Evolutionary conservation across 768 basidiomycete genomes (phyloP).

Genomic region (Dioszegia crocea): DNA sequence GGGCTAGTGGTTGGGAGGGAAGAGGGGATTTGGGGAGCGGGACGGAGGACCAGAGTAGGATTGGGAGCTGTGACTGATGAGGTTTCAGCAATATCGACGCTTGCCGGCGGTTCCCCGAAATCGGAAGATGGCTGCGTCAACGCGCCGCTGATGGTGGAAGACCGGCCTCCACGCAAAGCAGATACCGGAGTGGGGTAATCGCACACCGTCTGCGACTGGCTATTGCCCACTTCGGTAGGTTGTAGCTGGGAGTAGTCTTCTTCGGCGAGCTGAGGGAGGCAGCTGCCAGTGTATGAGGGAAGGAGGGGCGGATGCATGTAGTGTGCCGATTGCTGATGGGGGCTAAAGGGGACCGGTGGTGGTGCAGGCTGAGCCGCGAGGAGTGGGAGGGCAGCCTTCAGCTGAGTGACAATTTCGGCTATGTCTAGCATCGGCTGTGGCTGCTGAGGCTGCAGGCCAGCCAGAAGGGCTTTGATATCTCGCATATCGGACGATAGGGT

Average conservation of each 20-base stretch:
- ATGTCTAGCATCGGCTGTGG: neutral
- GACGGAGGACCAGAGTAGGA: no score
- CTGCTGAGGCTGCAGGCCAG: neutral
- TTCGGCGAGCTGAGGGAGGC: neutral
- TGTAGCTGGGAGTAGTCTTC: neutral
- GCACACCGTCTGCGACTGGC: neutral
- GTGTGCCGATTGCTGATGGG: neutral
- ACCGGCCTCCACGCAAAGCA: neutral
- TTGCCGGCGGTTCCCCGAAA: no score
- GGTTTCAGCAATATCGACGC: no score
- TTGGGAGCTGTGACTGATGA: no score
- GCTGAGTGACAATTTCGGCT: neutral
- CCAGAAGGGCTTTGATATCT: neutral
- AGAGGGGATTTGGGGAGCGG: no score
- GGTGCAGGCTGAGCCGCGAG: neutral
- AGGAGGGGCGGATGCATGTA: neutral
- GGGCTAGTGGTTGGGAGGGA: no score
- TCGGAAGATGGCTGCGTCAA: no score
- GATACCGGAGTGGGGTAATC: slow-evolving; percentile 1
- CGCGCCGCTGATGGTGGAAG: neutral
- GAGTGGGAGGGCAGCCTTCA: neutral
- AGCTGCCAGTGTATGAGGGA: neutral
- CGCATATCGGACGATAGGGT: neutral
- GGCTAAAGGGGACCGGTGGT: neutral
- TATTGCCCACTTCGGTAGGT: neutral